Conservation (phyloP, 192 early-diverging fungal species). For the Cetraspora pellucida region DNA sequence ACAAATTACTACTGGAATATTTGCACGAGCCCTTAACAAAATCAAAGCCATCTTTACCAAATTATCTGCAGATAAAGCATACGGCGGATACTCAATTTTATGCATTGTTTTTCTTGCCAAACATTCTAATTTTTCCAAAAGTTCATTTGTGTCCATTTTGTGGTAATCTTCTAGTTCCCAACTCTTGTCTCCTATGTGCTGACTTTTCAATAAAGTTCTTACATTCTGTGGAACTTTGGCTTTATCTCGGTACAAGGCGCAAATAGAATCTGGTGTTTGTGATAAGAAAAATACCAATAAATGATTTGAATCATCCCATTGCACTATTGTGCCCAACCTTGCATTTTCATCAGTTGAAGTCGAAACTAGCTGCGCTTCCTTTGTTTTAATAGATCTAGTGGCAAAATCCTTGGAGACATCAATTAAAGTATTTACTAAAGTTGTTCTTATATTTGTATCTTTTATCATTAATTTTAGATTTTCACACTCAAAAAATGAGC, state of each 20-base stretch:
- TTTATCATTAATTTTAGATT: conserved; percentile 32
- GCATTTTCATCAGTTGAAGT: not conserved
- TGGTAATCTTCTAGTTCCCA: conserved; percentile 21
- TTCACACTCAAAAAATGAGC: conserved; percentile 27
- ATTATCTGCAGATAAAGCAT: conserved; percentile 33
- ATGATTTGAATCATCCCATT: conserved; percentile 35
- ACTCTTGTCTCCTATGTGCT: not conserved
- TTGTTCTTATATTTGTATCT: not conserved
- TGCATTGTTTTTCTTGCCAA: conserved; percentile 24
- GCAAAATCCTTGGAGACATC: conserved; percentile 28
- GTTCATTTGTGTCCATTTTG: not conserved
- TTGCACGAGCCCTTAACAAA: conserved; percentile 28
- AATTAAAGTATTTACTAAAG: conserved; percentile 20
- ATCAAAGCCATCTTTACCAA: conserved; percentile 34
- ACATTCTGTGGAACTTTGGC: conserved; percentile 11
- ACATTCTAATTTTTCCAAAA: conserved; percentile 18
- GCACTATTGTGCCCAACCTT: not conserved
- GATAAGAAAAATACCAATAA: conserved; percentile 35
- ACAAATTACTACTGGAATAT: conserved; percentile 33
- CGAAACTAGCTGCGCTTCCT: conserved; percentile 1
- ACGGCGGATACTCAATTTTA: not conserved
- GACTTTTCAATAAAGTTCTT: conserved; percentile 11
- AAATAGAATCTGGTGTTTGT: conserved; percentile 9
- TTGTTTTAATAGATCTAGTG: conserved; percentile 15
- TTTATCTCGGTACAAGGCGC: conserved; percentile 25